Base-by-base conservation (phyloP, 352 stramenopile species). In the Phytophthora rubi region DNA sequence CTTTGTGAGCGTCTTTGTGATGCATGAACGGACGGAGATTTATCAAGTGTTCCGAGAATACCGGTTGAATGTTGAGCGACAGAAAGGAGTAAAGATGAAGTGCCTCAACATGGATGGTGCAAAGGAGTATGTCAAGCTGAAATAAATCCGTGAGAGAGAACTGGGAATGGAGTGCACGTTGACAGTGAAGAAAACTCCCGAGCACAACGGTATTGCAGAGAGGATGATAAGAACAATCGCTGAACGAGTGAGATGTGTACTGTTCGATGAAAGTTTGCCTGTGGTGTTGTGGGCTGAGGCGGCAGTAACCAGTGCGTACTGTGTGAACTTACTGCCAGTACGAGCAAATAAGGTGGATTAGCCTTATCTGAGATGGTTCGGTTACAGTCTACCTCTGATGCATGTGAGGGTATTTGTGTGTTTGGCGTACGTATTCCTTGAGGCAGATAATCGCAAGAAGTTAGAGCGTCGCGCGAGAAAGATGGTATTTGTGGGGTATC, bases 151-250 rank as follows among this genome's bases (percentile, higher is more conserved):
- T 13, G 35, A 42, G 35, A 42, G 13, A 15, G 9, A 42, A 13
- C 10, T 42, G 9, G 35, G 35, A 13, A 42, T 42, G 35, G 23
- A 42, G 13, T 42, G 35, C n/a, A 54, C 16, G 48, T 35, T 37
- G 16, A 37, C 23, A 35, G 23, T 35, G 12, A 55, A 21, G 23
- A 35, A 55, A 13, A 37, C 23, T 15, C 49, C 49, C 18, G 49
- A 39, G 49, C 49, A 55, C 10, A 55, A 55, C 12, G 49, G 49
- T 42, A 16, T 42, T n/a, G 49, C 23, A 47, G 52, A 58, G 28
- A 10, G 52, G 9, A 58, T 58, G 52, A 58, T 58, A 16, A 12
- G 52, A 3, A 58, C 32, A 12, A 58, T 58, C 6, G 15, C n/a
- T 39, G 32, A 58, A 15, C 13, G 52, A 58, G 33, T 58, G 6